phyloP scores from a whole-genome alignment of 208 protist genomes.

The Trypanosoma rangeli region DNA sequence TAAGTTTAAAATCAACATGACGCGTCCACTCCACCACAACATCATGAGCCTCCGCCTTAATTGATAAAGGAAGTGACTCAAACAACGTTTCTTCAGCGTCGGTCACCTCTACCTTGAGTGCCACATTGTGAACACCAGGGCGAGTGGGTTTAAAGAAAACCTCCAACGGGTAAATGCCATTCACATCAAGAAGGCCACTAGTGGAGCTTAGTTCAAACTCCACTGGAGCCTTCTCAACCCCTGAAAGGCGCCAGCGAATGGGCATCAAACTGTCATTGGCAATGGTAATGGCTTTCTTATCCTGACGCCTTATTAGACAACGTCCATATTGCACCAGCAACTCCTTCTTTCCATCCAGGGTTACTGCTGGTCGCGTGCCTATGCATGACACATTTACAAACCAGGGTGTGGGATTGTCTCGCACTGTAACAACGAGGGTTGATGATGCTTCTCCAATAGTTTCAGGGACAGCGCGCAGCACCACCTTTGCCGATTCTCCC shows the following conservation, averaged over 20 bases:
- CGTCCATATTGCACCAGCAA: slow-evolving; percentile 79
- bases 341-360: slow-evolving; percentile 76
- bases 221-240: slow-evolving; percentile 55
- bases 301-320: slow-evolving; percentile 59
- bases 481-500: slow-evolving; percentile 76
- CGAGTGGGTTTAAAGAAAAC: slow-evolving; percentile 69
- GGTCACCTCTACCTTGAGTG: slow-evolving; percentile 59
- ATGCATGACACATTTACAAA: slow-evolving; percentile 79
- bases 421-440: slow-evolving; percentile 84
- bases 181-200: slow-evolving; percentile 68
- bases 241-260: slow-evolving; percentile 67
- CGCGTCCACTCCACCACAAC: slow-evolving; percentile 91
- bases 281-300: slow-evolving; percentile 48
- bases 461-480: slow-evolving; percentile 85
- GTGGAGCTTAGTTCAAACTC: slow-evolving; percentile 74
- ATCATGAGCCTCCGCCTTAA: slow-evolving; percentile 93
- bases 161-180: slow-evolving; percentile 48
- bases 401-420: slow-evolving; percentile 92
- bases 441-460: slow-evolving; percentile 78
- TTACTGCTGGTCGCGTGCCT: slow-evolving; percentile 80
- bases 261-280: slow-evolving; percentile 82
- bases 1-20: slow-evolving; percentile 88
- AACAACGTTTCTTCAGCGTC: slow-evolving; percentile 49
- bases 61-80: slow-evolving; percentile 66
- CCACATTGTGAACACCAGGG: slow-evolving; percentile 71